phyloP scores from a whole-genome alignment of 208 protist species.

The Wallacemonas sp. region DNA sequence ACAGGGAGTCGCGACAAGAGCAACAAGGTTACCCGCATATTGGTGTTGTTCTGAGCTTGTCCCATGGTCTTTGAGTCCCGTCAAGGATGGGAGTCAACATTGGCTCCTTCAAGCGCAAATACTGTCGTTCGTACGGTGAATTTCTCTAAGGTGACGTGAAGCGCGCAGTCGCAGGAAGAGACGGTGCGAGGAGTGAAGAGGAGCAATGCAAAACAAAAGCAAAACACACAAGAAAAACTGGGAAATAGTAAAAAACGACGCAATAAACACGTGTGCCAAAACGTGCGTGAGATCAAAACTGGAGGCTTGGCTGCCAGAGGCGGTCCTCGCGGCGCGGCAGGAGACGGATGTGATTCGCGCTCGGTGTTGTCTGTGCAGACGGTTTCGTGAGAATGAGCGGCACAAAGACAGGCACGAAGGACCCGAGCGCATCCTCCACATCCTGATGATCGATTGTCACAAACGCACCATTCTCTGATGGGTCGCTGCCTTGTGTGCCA shows the following conservation, averaged over 20 bases:
- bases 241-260: not conserved
- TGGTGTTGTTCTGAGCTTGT: no score
- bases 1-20: no score
- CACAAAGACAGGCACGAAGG: not conserved
- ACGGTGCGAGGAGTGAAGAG: no score
- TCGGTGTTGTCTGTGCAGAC: not conserved
- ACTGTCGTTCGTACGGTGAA: no score
- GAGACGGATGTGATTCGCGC: constrained; percentile 40
- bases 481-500: not conserved
- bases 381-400: constrained; percentile 4
- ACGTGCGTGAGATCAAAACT: constrained; percentile 28
- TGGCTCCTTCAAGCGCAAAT: no score
- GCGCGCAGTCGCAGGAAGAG: no score
- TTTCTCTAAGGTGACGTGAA: no score
- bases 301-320: constrained; percentile 70
- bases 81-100: no score
- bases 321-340: constrained; percentile 73
- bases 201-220: not conserved
- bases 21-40: no score
- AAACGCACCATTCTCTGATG: constrained; percentile 7
- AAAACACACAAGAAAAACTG: constrained; percentile 5
- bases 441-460: constrained; percentile 12
- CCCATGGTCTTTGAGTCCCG: no score
- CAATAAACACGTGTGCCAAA: no score
- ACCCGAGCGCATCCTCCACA: not conserved